Conservation (phyloP, 164 flowering plant species). For the Cinnamomum micranthum region DNA sequence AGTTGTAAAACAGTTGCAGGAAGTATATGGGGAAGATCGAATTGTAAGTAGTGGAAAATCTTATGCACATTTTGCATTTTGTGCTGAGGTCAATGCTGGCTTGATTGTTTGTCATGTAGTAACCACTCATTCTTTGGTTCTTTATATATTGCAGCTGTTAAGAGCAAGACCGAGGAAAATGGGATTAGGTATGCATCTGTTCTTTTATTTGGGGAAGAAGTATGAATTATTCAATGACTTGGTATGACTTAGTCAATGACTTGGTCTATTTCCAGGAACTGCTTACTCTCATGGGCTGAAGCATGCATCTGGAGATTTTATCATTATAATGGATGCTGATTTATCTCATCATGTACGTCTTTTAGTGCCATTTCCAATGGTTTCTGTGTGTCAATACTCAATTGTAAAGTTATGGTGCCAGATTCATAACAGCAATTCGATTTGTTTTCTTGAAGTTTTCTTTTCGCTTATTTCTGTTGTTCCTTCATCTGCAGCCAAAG, state of each 20-base stretch:
- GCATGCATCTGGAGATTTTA: constrained; percentile 91
- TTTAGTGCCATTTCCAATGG: not conserved
- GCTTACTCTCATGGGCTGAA: constrained; percentile 89
- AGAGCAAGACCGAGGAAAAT: constrained; percentile 91
- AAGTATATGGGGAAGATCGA: constrained; percentile 84
- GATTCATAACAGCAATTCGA: not conserved
- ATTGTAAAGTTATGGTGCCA: not conserved
- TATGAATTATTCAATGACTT: not conserved
- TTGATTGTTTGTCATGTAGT: not conserved
- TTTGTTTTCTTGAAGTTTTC: constrained; percentile 4
- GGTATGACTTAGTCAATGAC: not conserved
- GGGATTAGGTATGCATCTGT: constrained; percentile 66
- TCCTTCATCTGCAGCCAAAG: constrained; percentile 69
- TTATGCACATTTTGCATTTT: not conserved
- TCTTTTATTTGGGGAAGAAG: not conserved
- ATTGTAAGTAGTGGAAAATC: constrained; percentile 48
- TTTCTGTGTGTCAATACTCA: not conserved
- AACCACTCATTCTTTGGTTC: not conserved
- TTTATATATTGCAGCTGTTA: constrained; percentile 52
- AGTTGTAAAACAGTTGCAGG: constrained; percentile 73
- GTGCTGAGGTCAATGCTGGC: not conserved
- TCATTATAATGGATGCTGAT: constrained; percentile 99
- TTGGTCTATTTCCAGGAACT: constrained; percentile 58
- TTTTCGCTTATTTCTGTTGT: constrained; percentile 12
- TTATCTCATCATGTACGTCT: constrained; percentile 94